Base-by-base conservation (phyloP, 768 basidiomycete species). In the Pisolithus microcarpus region DNA sequence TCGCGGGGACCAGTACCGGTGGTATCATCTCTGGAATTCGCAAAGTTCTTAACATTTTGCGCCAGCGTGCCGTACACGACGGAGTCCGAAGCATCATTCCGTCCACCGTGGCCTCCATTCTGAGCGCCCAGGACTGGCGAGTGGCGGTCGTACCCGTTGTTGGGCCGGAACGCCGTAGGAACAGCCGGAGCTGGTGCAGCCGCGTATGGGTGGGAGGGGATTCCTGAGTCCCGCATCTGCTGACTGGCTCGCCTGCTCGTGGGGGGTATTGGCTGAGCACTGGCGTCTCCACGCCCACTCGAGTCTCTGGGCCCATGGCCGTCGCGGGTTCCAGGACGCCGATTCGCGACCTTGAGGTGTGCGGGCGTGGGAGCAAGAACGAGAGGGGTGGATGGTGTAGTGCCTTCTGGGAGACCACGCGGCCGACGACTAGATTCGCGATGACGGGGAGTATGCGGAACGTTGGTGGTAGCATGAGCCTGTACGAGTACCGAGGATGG, bases 141-240 rank as follows among this genome's bases (percentile, higher is more conserved):
- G 51, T 75, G 75, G 38, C 82, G 76, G 21, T 79, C 85, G 54
- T 82, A 86, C 50, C 67, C 63, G 52, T 66, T 65, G 36, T 70
- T 67, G 24, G 65, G 65, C 16, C 83, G 80, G 61, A 81, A 82
- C 3, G 77, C 79, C 39, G 72, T 76, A 7, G 43, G 43, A 34
- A 40, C 23, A 19, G 23, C 39, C 1, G 79, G 70, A 50, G 74
- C 78, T 6, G 82, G 79, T 7, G 81, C 78, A 34, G 78, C 73
- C 8, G 86, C 87, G 51, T 89, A 90, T 30, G 87, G 87, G 61
- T 90, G 87, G 28, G 82, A 70, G 18, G 75, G 68, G 38, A 84
- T 72, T 9, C 74, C 75, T 28, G 64, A 59, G 30, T 78, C 76
- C 49, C 76, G 71, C 49, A 77, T 78, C 47, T 78, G 79, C 61